These are phyloP conservation scores for Marchantia paleacea DNA, from an alignment of 225 moss, liverwort and hornwort species.

Conservation along the genomic window DNA sequence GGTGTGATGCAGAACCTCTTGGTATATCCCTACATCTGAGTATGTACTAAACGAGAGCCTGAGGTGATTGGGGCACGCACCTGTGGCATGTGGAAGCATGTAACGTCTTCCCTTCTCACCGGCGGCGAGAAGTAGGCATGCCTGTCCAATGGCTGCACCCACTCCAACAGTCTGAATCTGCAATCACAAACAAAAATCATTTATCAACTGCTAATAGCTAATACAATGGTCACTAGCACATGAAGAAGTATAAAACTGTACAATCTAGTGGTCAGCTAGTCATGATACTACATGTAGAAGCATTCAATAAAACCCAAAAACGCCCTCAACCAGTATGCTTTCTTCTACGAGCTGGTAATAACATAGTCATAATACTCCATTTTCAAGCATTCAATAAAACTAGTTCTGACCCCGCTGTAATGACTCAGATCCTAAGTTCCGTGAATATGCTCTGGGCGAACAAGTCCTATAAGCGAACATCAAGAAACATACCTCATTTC, in stretches of 20 bases:
- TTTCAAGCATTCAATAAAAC: background rate
- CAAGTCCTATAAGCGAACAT: background rate
- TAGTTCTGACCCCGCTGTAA: background rate
- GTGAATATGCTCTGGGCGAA: background rate
- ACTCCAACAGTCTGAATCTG: constrained; percentile 99
- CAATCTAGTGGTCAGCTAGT: background rate
- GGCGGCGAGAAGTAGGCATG: constrained; percentile 93
- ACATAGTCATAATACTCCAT: no score
- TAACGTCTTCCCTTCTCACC: constrained; percentile 94
- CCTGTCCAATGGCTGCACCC: constrained; percentile 98
- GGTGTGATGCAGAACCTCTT: background rate
- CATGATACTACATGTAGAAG: background rate
- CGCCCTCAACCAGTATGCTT: no score
- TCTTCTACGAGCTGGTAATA: no score
- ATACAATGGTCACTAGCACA: background rate
- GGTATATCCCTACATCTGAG: no score
- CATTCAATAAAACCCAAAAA: no score
- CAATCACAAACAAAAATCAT: background rate
- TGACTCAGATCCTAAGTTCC: background rate
- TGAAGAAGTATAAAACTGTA: background rate
- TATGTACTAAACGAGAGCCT: background rate
- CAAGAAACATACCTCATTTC: constrained; percentile 66
- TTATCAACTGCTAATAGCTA: background rate
- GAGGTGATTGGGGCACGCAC: constrained; percentile 26
- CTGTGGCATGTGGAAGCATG: constrained; percentile 99